Percentiles rank a stretch among this genome's conserved stretches.
These are phyloP conservation scores for Pseudogymnoascus sp. DNA, from an alignment of 2,329 filamentous ascomycete genomes.

Conservation along the genomic window DNA sequence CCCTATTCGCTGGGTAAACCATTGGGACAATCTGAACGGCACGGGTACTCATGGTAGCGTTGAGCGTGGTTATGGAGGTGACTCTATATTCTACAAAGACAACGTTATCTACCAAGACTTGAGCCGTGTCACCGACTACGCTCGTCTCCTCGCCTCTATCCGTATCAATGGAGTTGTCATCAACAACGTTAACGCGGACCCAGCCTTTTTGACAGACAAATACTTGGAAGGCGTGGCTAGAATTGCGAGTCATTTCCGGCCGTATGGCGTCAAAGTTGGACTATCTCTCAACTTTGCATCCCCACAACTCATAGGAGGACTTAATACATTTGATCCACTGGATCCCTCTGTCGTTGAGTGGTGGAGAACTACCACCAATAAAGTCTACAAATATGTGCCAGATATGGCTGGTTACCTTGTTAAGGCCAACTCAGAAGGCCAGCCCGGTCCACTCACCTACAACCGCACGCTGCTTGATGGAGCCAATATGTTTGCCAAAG, in stretches of 20 bases:
- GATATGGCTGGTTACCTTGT: conserved; percentile 64
- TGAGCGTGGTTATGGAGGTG: conserved; percentile 61
- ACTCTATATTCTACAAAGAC: conserved; percentile 61
- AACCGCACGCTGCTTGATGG: conserved; percentile 63
- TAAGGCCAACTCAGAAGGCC: conserved; percentile 67
- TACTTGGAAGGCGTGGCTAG: conserved; percentile 57
- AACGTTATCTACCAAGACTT: conserved; percentile 51
- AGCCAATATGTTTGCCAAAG: conserved; percentile 60
- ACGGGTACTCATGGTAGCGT: conserved; percentile 43
- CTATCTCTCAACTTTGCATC: conserved; percentile 64
- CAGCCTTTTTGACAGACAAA: conserved; percentile 44
- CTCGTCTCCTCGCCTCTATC: conserved; percentile 59
- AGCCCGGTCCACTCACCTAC: conserved; percentile 63
- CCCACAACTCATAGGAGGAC: conserved; percentile 48
- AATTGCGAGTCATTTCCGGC: conserved; percentile 59
- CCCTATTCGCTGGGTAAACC: conserved; percentile 62
- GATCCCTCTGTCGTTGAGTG: conserved; percentile 52
- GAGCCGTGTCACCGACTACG: conserved; percentile 55
- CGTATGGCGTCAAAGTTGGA: conserved; percentile 60
- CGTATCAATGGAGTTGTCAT: conserved; percentile 60
- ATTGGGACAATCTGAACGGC: conserved; percentile 64
- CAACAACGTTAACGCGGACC: conserved; percentile 68
- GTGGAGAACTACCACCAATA: conserved; percentile 55
- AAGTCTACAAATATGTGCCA: conserved; percentile 54
- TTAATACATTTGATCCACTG: conserved; percentile 60